Conservation (phyloP, 768 basidiomycete genomes). For the Paxillus ammoniavirescens region DNA sequence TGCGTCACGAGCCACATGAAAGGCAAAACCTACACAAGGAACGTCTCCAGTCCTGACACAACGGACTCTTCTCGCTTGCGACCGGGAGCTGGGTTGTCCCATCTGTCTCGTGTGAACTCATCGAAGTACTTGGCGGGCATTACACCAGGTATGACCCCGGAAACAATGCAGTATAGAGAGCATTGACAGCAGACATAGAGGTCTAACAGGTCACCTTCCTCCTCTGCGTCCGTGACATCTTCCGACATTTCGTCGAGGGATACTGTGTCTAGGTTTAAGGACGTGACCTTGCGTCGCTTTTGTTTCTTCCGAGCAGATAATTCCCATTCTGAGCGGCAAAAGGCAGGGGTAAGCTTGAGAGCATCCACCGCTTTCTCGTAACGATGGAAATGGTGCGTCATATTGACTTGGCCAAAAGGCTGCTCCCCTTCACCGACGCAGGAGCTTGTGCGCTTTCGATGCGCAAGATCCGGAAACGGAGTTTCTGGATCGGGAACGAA, state of each 20-base stretch:
- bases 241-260: constrained; percentile 24
- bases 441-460: constrained; percentile 46
- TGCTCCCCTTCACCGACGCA: constrained; percentile 56
- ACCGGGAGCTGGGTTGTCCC: constrained; percentile 52
- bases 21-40: constrained; percentile 53
- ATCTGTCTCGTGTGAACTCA: constrained; percentile 62
- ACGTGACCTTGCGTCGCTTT: constrained; percentile 50
- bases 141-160: constrained; percentile 70
- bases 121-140: constrained; percentile 62
- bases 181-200: constrained; percentile 87
- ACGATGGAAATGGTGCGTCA: constrained; percentile 80
- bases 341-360: constrained; percentile 62
- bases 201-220: constrained; percentile 62
- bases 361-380: constrained; percentile 71
- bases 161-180: constrained; percentile 68
- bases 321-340: constrained; percentile 61
- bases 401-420: constrained; percentile 46
- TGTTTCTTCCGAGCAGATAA: constrained; percentile 48
- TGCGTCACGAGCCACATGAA: not conserved
- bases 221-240: constrained; percentile 32
- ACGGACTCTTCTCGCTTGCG: constrained; percentile 55
- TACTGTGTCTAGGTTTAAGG: constrained; percentile 32
- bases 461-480: constrained; percentile 54
- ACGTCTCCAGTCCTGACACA: constrained; percentile 60
- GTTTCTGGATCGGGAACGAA: constrained; percentile 41